A percentile compares a stretch with the other conserved stretches of the same genome.
Conservation (phyloP, 805 yeast genomes). For the Kurtzmaniella fragi region DNA sequence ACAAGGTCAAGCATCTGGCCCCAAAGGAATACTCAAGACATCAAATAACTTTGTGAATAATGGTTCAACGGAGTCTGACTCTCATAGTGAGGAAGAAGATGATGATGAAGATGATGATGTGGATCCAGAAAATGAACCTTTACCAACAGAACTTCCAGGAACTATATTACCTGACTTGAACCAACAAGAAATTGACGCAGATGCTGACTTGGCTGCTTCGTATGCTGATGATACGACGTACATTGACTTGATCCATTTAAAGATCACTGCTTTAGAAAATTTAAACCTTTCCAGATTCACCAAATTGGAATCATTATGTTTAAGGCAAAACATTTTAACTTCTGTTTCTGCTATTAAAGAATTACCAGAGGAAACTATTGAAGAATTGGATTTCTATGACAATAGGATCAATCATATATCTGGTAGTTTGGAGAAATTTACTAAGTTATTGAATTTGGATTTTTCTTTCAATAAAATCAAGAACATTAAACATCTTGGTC, state of each 20-base stretch:
- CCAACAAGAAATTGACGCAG: constrained; percentile 60
- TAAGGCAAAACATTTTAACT: constrained; percentile 80
- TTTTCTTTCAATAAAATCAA: constrained; percentile 86
- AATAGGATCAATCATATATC: constrained; percentile 86
- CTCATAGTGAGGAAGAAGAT: constrained; percentile 16
- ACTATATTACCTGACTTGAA: constrained; percentile 39
- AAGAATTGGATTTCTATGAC: constrained; percentile 85
- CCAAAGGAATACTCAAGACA: constrained; percentile 1
- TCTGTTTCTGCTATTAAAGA: constrained; percentile 54
- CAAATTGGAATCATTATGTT: constrained; percentile 54
- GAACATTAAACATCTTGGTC: constrained; percentile 73
- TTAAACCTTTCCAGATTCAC: constrained; percentile 54
- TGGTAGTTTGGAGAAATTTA: constrained; percentile 57
- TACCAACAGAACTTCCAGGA: constrained; percentile 41
- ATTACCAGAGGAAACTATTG: constrained; percentile 57
- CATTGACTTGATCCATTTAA: constrained; percentile 66
- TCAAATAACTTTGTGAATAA: not conserved
- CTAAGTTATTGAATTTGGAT: constrained; percentile 59
- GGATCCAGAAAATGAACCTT: constrained; percentile 22
- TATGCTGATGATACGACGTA: constrained; percentile 53
- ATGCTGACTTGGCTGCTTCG: constrained; percentile 57
- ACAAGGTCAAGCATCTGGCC: not conserved
- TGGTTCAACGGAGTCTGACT: constrained; percentile 2
- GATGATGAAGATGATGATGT: constrained; percentile 17
- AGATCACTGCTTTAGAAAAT: constrained; percentile 59